These are phyloP conservation scores for Pyrenopolyporus hunteri DNA, from an alignment of 495 filamentous ascomycete species.

Conservation along the genomic window DNA sequence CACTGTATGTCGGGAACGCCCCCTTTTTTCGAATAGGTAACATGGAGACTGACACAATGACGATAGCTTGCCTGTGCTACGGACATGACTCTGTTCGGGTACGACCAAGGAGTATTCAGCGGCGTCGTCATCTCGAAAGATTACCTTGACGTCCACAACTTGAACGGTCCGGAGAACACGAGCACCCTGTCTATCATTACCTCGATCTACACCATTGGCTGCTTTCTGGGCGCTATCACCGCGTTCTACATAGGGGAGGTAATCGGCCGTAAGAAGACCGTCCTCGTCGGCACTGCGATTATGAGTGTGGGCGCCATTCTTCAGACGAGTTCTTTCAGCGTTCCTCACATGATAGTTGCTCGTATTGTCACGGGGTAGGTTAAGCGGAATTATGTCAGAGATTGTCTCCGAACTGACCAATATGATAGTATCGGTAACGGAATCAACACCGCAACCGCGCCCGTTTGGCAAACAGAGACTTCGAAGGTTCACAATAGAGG, in stretches of 20 bases:
- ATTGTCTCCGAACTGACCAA: conserved; percentile 29
- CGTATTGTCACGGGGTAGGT: conserved; percentile 58
- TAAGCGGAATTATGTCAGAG: conserved; percentile 11
- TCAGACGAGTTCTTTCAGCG: conserved; percentile 64
- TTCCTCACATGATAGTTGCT: conserved; percentile 69
- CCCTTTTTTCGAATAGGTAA: not conserved
- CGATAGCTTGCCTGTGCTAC: conserved; percentile 58
- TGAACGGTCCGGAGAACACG: conserved; percentile 55
- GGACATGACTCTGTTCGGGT: conserved; percentile 66
- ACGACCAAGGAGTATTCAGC: conserved; percentile 57
- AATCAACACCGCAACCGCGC: conserved; percentile 67
- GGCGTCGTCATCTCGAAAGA: conserved; percentile 63
- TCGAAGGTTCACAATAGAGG: conserved; percentile 64
- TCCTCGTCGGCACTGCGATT: conserved; percentile 61
- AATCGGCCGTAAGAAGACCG: conserved; percentile 63
- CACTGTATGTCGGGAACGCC: conserved; percentile 47
- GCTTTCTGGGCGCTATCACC: conserved; percentile 65
- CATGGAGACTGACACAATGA: not conserved
- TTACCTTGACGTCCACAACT: conserved; percentile 59
- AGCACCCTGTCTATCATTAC: conserved; percentile 63
- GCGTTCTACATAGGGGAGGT: conserved; percentile 65
- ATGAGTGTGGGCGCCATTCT: conserved; percentile 68
- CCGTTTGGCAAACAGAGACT: conserved; percentile 70
- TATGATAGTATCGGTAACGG: conserved; percentile 65
- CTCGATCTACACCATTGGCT: conserved; percentile 69